Evolutionary conservation across 1,284 basidiomycete genomes (phyloP), one percentile per base, ranked within the genome.

Genomic region (Rhodotorula mucilaginosa): DNA sequence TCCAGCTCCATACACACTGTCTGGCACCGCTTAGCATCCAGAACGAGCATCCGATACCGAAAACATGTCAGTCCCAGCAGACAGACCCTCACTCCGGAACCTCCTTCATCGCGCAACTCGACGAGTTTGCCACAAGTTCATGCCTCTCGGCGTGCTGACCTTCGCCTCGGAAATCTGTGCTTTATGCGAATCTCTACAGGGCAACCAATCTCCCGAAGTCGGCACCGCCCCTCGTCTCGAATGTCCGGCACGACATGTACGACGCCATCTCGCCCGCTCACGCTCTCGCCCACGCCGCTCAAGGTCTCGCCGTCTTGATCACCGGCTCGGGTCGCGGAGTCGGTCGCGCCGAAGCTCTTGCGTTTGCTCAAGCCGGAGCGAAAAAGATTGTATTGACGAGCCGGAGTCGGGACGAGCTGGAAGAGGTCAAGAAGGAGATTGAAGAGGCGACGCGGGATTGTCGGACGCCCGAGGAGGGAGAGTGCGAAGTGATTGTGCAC

Each of bases 291-390:
- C 8, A 46, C 26, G 31, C 59, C 7, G 68, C 68, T 12, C 23
- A 54, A 2, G 52, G 59, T 5, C 52, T 65, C 68, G 46, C 51
- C 12, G 68, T 69, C 47, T 60, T 69, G 34, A 54, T 69, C 16
- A 69, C 68, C 7, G 68, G 68, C 15, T 65, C 68, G 12, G 68
- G 68, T 10, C 68, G 68, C 31, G 68, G 68, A 5, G 54, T 65
- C 15, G 68, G 68, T 1, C 46, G 59, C 26, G n/a, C 54, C 4
- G 57, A 60, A 18, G 68, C 68, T 1, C 16, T 69, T 19, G 68
- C 68, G 1, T 69, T 69, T 26, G 68, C 68, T 0, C 58, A 58
- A n/a, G 68, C 68, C 1, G 68, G 68, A 10, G 64, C 68, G 5
- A 51, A 52, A 10, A 69, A 69, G 44, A 8, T 69, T 16, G 68